A percentile compares a stretch with the other conserved stretches of the same genome.
phyloP scores from a whole-genome alignment of 306 rosid genomes.

The Vicia sativa region DNA sequence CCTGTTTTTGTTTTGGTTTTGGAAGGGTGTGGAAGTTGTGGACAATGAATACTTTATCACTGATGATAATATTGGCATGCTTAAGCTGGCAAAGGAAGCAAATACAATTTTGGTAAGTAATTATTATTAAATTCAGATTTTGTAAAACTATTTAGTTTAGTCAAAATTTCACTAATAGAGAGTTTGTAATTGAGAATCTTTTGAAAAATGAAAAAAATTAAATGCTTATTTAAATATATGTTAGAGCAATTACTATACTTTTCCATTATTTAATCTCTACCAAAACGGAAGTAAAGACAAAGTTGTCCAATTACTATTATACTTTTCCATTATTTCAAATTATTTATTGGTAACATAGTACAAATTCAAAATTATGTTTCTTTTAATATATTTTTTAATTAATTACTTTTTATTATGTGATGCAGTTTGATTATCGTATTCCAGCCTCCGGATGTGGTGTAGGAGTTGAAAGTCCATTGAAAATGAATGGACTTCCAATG shows the following conservation, averaged over 20 bases:
- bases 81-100: conserved; percentile 88
- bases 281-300: neutral
- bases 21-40: conserved; percentile 75
- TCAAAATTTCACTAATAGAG: too few relatives aligned
- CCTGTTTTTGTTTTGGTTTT: conserved; percentile 12
- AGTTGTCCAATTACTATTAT: neutral
- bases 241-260: too few relatives aligned
- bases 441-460: conserved; percentile 66
- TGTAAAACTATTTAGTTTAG: too few relatives aligned
- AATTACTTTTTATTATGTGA: neutral
- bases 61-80: conserved; percentile 78
- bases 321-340: too few relatives aligned
- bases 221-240: too few relatives aligned
- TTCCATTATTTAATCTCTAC: neutral
- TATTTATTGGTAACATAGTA: too few relatives aligned
- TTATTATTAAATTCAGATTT: too few relatives aligned
- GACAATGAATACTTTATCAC: conserved; percentile 90
- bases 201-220: too few relatives aligned
- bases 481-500: conserved; percentile 88
- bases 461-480: conserved; percentile 61
- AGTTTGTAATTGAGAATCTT: too few relatives aligned
- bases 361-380: neutral
- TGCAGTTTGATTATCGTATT: conserved; percentile 78
- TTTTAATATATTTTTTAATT: too few relatives aligned
- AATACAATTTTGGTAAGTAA: conserved; percentile 72